phyloP scores from a whole-genome alignment of 345 rosid genomes.

The Linum trigynum region DNA sequence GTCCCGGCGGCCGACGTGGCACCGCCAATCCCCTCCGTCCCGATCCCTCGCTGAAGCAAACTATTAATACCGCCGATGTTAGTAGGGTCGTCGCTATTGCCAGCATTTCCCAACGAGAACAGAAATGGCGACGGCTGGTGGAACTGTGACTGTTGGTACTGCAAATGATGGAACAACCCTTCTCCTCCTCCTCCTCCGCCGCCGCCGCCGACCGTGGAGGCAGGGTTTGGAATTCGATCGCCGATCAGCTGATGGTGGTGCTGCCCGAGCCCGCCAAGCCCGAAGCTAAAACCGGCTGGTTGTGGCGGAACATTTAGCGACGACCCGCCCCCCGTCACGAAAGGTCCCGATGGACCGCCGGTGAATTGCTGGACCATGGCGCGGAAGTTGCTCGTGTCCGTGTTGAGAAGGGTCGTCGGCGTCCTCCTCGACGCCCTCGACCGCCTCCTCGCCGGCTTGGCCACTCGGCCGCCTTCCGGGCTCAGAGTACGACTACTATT shows the following conservation, averaged over 20 bases:
- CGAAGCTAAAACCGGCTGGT: constrained; percentile 16
- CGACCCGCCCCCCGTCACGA: constrained; percentile 18
- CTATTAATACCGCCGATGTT: constrained; percentile 10
- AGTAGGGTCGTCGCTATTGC: background rate
- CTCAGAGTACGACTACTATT: constrained; percentile 28
- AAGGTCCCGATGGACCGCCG: constrained; percentile 65
- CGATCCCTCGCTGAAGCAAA: constrained; percentile 23
- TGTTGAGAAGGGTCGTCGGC: constrained; percentile 87
- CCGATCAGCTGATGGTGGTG: constrained; percentile 8
- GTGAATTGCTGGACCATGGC: constrained; percentile 98
- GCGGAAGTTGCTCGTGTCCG: constrained; percentile 82
- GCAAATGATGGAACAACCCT: constrained; percentile 5
- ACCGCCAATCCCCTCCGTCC: constrained; percentile 17
- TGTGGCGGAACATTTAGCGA: constrained; percentile 3
- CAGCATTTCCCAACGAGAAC: constrained; percentile 31
- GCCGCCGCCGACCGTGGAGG: background rate
- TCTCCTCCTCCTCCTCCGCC: background rate
- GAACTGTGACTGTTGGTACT: constrained; percentile 22
- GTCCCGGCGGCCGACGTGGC: constrained; percentile 4
- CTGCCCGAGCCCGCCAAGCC: constrained; percentile 17
- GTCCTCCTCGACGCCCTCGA: constrained; percentile 91
- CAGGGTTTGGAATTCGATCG: background rate
- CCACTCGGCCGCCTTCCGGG: constrained; percentile 64
- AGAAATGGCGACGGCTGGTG: constrained; percentile 17
- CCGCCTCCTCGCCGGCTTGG: constrained; percentile 73